Evolutionary conservation across 2,329 filamentous ascomycete genomes (phyloP), one percentile per base, ranked within the genome.

Genomic region (Keithomyces neogunnii): DNA sequence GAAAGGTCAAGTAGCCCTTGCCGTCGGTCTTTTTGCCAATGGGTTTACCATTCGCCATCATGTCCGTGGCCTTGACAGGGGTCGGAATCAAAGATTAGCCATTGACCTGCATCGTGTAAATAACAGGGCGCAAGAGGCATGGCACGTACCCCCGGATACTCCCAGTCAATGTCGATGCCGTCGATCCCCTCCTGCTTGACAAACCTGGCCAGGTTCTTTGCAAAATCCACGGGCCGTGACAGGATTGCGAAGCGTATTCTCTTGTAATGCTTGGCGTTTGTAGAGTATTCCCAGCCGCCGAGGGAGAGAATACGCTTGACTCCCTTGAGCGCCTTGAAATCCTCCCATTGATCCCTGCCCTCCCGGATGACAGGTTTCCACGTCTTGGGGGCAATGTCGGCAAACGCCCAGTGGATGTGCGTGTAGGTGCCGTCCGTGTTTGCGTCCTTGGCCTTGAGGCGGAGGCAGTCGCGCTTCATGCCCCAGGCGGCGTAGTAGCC

Each of bases 111-210:
- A 19, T 40, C 19, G 38, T 26, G 26, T 7, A 26, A 5, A 40
- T 19, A 5, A 26, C n/a, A 19, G 1, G 26, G 13, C 8, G 1
- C 33, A 6, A 35, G 38, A 13, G 13, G 2, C 19, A 5, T 6
- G 5, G n/a, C 8, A 52, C 56, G 55, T 29, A 59, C 57, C 4
- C 59, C 62, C 4, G 63, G 63, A 31, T 71, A 71, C 46, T 71
- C 69, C 72, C 71, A 76, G 53, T 72, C 68, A 35, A 70, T 57
- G 42, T 72, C 68, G 7, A 72, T 53, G 0, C 70, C 70, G 45
- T 72, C 69, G 0, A 73, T 50, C 1, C 53, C 52, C 26, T 68
- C 39, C 11, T 73, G 35, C 31, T 67, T 47, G 40, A 71, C 28
- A 57, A 76, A 68, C 40, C 69, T 48, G 51, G 62, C 60, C 38